Conservation (phyloP, 805 yeast genomes). For the Kazachstania taianensis region DNA sequence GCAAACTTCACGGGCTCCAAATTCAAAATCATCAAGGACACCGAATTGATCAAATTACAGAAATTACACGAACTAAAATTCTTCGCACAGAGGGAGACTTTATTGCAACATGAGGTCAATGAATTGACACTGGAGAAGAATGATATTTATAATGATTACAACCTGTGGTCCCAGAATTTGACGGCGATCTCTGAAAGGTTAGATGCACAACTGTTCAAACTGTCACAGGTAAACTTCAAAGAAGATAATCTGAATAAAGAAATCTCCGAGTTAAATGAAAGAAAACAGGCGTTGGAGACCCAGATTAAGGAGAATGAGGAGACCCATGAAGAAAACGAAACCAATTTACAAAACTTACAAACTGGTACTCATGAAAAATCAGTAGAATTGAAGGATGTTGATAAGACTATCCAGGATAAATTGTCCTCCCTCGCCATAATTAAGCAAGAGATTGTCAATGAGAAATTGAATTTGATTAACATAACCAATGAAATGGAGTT, state of each 20-base stretch:
- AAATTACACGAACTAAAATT: conserved; percentile 19
- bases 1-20: conserved; percentile 15
- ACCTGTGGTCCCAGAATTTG: conserved; percentile 15
- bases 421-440: conserved; percentile 17
- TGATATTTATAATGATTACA: conserved; percentile 13
- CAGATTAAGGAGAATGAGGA: conserved; percentile 14
- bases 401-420: conserved; percentile 14
- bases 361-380: conserved; percentile 19
- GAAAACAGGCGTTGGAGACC: conserved; percentile 11
- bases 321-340: conserved; percentile 14
- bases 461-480: conserved; percentile 17
- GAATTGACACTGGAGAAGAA: conserved; percentile 15
- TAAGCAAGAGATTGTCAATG: conserved; percentile 25
- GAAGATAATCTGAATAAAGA: conserved; percentile 14
- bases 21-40: conserved; percentile 18
- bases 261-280: conserved; percentile 12
- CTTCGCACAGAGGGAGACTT: conserved; percentile 13
- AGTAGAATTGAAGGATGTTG: conserved; percentile 18
- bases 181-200: conserved; percentile 17
- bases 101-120: conserved; percentile 23
- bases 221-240: conserved; percentile 15
- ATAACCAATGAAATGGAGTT: conserved; percentile 23
- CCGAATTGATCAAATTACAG: conserved; percentile 19
- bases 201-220: conserved; percentile 22
- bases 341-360: conserved; percentile 17